Evolutionary conservation across 176 grass and related monocot genomes (phyloP).

Genomic region (Themeda triandra): DNA sequence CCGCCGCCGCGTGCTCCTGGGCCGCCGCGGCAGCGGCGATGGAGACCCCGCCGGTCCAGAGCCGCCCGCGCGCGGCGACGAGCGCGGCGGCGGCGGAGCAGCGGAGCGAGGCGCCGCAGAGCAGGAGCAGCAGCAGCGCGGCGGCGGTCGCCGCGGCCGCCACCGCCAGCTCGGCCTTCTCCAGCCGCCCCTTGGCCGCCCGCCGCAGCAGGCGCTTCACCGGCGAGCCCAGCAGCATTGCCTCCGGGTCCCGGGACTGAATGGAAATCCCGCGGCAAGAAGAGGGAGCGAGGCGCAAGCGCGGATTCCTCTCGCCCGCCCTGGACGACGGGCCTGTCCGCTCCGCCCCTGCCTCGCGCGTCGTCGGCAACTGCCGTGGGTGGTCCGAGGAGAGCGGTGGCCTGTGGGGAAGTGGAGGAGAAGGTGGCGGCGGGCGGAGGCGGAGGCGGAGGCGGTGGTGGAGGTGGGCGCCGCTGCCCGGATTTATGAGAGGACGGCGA

Average conservation of each 20-base stretch:
- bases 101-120: constrained; percentile 30
- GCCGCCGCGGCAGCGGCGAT: constrained; percentile 10
- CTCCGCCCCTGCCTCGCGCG: background rate
- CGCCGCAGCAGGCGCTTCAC: constrained; percentile 26
- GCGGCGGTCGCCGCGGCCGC: background rate
- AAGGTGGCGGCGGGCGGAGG: background rate
- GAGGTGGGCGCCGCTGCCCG: too few relatives aligned
- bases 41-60: constrained; percentile 26
- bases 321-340: too few relatives aligned
- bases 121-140: constrained; percentile 25
- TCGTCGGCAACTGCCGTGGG: background rate
- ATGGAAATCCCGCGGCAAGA: too few relatives aligned
- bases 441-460: background rate
- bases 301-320: background rate
- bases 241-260: too few relatives aligned
- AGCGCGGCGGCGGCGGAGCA: constrained; percentile 30
- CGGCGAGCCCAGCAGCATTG: constrained; percentile 20
- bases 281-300: background rate
- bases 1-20: background rate
- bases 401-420: background rate
- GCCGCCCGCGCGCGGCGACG: background rate
- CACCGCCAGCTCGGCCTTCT: background rate
- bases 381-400: background rate
- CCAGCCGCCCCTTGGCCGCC: background rate
- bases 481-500: constrained; percentile 6